Evolutionary conservation across 139 green algal genomes (phyloP), one percentile per base, ranked within the genome.

Genomic region (Volvox reticuliferus): DNA sequence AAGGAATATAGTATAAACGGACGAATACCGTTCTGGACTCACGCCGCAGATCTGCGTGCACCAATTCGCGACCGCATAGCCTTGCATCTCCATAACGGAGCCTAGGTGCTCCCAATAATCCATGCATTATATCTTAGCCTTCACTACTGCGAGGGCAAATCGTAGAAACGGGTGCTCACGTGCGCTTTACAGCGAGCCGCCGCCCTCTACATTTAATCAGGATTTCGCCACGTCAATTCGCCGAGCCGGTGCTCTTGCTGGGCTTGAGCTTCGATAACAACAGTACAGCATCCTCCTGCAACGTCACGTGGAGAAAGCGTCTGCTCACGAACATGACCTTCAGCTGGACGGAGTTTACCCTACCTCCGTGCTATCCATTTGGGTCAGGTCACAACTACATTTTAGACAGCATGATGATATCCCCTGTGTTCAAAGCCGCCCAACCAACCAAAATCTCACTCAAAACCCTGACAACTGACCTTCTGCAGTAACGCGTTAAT

Each of bases 401-500:
- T 5, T 28, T 12, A 28, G 65, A 5, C 65, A 30, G 9, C 65
- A 73, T 12, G 12, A 16, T 2, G 5, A 16, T 28, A 73, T 5
- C 65, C 21, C 65, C 6, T 5, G 12, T 73, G 65, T 73, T 73
- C 62, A 69, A 17, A 69, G 62, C 19, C 17, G 20, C 17, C 20
- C 36, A 67, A 33, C 19, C 65, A 73, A 30, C 65, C 65, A 16
- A 30, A 24, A 2, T 30, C 24, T 28, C 12, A 73, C n/a, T n/a
- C 65, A 73, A 73, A 73, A 73, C 65, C 33, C 32, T 26, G 44
- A 55, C 44, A 61, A 82, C 32, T 21, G 12, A 90, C 86, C 86
- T 90, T 84, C 78, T 95, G 91, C 91, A 96, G 91, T 68, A 94
- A 28, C 0, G 93, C 89, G 21, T 96, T 96, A 50, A 96, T 92